These are phyloP conservation scores for Hysterangium stoloniferum DNA, from an alignment of 768 basidiomycete genomes.

Conservation along the genomic window DNA sequence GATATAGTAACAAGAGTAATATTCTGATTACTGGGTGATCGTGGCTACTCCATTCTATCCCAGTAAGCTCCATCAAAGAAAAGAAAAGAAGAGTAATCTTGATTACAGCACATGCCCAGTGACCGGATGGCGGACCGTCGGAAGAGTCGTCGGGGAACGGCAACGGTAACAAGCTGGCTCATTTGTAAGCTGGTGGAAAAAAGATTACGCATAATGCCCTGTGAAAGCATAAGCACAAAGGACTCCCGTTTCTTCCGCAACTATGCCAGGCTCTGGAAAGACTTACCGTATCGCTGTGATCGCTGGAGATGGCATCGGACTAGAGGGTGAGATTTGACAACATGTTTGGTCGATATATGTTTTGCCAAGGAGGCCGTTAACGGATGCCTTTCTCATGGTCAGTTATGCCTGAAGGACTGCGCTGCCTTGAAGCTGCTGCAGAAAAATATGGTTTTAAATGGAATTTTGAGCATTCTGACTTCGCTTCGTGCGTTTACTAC, in stretches of 20 bases:
- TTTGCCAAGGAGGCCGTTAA: not conserved
- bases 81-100: too few relatives aligned
- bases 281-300: slow-evolving; percentile 39
- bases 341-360: not conserved
- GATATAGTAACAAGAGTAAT: too few relatives aligned
- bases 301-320: slow-evolving; percentile 47
- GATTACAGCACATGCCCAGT: too few relatives aligned
- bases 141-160: too few relatives aligned
- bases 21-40: too few relatives aligned
- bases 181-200: too few relatives aligned
- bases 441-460: slow-evolving; percentile 37
- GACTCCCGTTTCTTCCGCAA: not conserved
- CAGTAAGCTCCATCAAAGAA: too few relatives aligned
- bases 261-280: slow-evolving; percentile 9
- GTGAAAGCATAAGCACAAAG: too few relatives aligned
- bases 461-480: slow-evolving; percentile 39
- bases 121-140: too few relatives aligned
- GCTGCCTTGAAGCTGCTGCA: slow-evolving; percentile 37
- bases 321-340: slow-evolving; percentile 22
- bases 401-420: slow-evolving; percentile 41
- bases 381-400: not conserved
- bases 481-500: slow-evolving; percentile 39
- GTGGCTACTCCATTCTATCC: too few relatives aligned
- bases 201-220: too few relatives aligned
- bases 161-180: too few relatives aligned